Conservation (phyloP, 805 yeast species). For the Peterozyma toletana region DNA sequence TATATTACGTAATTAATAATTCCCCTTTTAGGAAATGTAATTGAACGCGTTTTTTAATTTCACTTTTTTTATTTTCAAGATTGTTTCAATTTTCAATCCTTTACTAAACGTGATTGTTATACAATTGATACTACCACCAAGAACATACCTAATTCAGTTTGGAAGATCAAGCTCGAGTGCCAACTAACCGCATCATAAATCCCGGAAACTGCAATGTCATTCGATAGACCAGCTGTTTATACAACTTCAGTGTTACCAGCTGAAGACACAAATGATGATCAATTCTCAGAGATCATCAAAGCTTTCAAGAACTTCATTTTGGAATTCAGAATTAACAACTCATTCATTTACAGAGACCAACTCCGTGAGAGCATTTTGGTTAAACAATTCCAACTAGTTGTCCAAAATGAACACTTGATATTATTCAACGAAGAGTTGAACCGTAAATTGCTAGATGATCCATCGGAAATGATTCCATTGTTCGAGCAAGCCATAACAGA, state of each 20-base stretch:
- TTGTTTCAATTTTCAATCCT: too few species aligned
- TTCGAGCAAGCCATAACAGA: slow-evolving; percentile 81
- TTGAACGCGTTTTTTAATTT: too few species aligned
- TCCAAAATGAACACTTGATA: slow-evolving; percentile 77
- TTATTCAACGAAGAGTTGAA: slow-evolving; percentile 86
- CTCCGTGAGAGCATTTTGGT: slow-evolving; percentile 79
- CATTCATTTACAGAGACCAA: slow-evolving; percentile 85
- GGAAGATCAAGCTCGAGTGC: too few species aligned
- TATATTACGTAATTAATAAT: too few species aligned
- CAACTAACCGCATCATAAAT: too few species aligned
- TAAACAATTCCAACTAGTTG: slow-evolving; percentile 63
- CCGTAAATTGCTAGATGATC: slow-evolving; percentile 77
- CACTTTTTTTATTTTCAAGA: too few species aligned
- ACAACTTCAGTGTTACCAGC: slow-evolving; percentile 86
- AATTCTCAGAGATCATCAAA: slow-evolving; percentile 60
- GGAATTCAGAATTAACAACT: slow-evolving; percentile 78
- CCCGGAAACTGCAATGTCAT: slow-evolving; percentile 41
- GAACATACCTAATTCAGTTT: too few species aligned
- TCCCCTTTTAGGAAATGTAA: too few species aligned
- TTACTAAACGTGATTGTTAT: too few species aligned
- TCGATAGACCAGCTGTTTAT: slow-evolving; percentile 64
- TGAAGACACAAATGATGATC: slow-evolving; percentile 57
- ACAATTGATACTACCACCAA: too few species aligned
- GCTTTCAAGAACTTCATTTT: slow-evolving; percentile 77
- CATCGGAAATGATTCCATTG: slow-evolving; percentile 78